These are phyloP conservation scores for Geotrichum phurueaensis DNA, from an alignment of 1,139 yeast species.

Conservation along the genomic window DNA sequence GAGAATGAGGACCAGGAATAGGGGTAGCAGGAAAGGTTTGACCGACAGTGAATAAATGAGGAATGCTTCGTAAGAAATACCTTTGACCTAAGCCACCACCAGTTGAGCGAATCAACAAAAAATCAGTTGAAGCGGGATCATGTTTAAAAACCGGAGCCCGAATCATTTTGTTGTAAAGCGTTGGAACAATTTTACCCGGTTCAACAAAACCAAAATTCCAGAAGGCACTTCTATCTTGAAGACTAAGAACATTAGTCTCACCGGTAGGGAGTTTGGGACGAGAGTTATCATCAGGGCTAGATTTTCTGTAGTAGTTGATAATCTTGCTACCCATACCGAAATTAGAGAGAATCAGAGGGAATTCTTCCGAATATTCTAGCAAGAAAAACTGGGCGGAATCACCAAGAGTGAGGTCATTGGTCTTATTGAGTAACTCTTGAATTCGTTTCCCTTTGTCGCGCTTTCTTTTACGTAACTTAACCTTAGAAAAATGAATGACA, in stretches of 20 bases:
- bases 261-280: constrained; percentile 89
- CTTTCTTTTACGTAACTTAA: constrained; percentile 79
- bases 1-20: constrained; percentile 95
- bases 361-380: constrained; percentile 87
- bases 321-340: constrained; percentile 96
- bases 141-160: constrained; percentile 93
- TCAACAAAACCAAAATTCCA: constrained; percentile 99
- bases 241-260: constrained; percentile 91
- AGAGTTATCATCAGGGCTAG: constrained; percentile 69
- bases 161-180: constrained; percentile 82
- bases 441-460: constrained; percentile 81
- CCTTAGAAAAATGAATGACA: constrained; percentile 64
- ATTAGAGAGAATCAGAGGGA: constrained; percentile 74
- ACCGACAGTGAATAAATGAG: constrained; percentile 79
- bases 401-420: constrained; percentile 74
- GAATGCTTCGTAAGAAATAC: constrained; percentile 57
- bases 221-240: constrained; percentile 92
- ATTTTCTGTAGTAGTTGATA: constrained; percentile 87
- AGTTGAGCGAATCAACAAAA: constrained; percentile 69
- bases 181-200: constrained; percentile 89
- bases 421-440: constrained; percentile 61
- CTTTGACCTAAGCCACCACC: constrained; percentile 59
- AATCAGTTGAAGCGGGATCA: constrained; percentile 72
- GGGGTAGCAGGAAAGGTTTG: constrained; percentile 91
- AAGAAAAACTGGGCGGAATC: constrained; percentile 75